Evolutionary conservation across 1,284 basidiomycete genomes (phyloP).

Genomic region (Tilletia horrida): DNA sequence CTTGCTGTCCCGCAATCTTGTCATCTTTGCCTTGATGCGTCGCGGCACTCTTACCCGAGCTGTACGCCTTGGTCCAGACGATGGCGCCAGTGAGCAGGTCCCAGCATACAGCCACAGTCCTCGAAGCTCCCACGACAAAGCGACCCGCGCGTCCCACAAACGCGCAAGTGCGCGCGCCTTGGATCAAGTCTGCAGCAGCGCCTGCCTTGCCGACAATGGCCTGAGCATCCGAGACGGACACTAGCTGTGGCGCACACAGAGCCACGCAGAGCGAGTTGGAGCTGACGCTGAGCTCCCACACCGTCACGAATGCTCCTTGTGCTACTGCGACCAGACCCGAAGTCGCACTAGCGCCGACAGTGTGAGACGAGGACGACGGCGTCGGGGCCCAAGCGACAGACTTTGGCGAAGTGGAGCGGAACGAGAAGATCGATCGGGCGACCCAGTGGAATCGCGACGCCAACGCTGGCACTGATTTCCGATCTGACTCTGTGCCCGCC

Average conservation of each 20-base stretch:
- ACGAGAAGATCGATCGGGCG: conserved; percentile 45
- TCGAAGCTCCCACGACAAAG: conserved; percentile 62
- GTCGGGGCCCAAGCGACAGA: conserved; percentile 76
- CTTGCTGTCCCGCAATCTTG: background rate
- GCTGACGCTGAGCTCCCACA: conserved; percentile 68
- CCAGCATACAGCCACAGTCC: conserved; percentile 69
- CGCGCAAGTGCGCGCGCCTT: conserved; percentile 39
- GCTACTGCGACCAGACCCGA: conserved; percentile 68
- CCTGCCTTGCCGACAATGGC: no score
- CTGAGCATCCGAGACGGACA: background rate
- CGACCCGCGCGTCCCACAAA: conserved; percentile 67
- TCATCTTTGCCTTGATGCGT: conserved; percentile 14
- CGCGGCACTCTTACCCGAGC: conserved; percentile 36
- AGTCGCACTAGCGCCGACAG: conserved; percentile 56
- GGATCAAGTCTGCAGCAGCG: background rate
- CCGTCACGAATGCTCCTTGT: conserved; percentile 67
- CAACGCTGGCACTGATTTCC: conserved; percentile 30
- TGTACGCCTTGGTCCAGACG: conserved; percentile 50
- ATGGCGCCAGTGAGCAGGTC: conserved; percentile 64
- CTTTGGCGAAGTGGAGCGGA: conserved; percentile 38
- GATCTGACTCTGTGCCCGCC: conserved; percentile 31
- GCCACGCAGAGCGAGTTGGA: conserved; percentile 68
- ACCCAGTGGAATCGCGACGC: conserved; percentile 40
- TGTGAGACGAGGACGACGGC: conserved; percentile 43
- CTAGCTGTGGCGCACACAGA: conserved; percentile 54